Evolutionary conservation across 306 rosid species (phyloP).

Genomic region (Medicago truncatula): MtrunA17r5.0-ANR NC_053045.1:128501-129000

Average conservation of each 20-base stretch:
- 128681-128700: conserved; percentile 82
- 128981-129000: too few relatives aligned
- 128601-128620: not conserved
- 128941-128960: too few relatives aligned
- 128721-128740: conserved; percentile 65
- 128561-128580: not conserved
- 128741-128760: conserved; percentile 67
- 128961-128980: too few relatives aligned
- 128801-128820: conserved; percentile 44
- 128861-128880: not conserved
- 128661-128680: conserved; percentile 65
- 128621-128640: conserved; percentile 41
- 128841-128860: not conserved
- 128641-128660: conserved; percentile 61
- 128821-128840: not conserved
- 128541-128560: not conserved
- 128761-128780: conserved; percentile 64
- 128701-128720: conserved; percentile 63
- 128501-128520: conserved; percentile 92
- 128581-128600: not conserved
- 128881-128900: not conserved
- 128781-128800: conserved; percentile 77
- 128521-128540: conserved; percentile 64
- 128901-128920: too few relatives aligned
- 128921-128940: too few relatives aligned